Evolutionary conservation across 768 basidiomycete species (phyloP).

Genomic region (Collybia sp.): DNA sequence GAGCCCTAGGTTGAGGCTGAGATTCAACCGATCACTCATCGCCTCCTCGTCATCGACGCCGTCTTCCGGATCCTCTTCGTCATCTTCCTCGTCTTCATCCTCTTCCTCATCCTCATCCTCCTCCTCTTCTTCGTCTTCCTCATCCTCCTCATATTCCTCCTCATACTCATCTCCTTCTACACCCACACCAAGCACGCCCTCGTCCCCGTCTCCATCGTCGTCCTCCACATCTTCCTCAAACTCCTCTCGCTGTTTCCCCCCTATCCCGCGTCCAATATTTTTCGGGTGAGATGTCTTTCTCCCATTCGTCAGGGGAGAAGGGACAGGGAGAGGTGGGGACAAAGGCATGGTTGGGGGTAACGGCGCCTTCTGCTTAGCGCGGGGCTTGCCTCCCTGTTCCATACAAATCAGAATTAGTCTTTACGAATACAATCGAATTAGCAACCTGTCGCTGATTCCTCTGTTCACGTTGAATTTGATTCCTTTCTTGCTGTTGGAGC

Average conservation of each 20-base stretch:
- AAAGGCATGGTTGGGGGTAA: too few species aligned
- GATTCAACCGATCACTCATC: not conserved
- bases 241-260: slow-evolving; percentile 26
- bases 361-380: too few species aligned
- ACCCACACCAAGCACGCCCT: slow-evolving; percentile 44
- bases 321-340: not conserved
- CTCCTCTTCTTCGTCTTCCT: slow-evolving; percentile 44
- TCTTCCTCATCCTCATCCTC: slow-evolving; percentile 49
- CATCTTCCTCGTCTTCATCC: slow-evolving; percentile 54
- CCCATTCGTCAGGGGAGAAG: too few species aligned
- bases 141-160: slow-evolving; percentile 31
- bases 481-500: not conserved
- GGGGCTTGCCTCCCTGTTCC: too few species aligned
- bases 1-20: too few species aligned
- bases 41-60: slow-evolving; percentile 4
- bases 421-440: too few species aligned
- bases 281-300: too few species aligned
- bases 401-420: too few species aligned
- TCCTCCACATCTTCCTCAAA: slow-evolving; percentile 70
- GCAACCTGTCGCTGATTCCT: too few species aligned
- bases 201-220: slow-evolving; percentile 68
- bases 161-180: slow-evolving; percentile 37
- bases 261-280: too few species aligned
- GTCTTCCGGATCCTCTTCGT: slow-evolving; percentile 31
- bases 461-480: too few species aligned